Conservation (phyloP, 2,329 filamentous ascomycete species). For the Scedosporium minutisporum region DNA sequence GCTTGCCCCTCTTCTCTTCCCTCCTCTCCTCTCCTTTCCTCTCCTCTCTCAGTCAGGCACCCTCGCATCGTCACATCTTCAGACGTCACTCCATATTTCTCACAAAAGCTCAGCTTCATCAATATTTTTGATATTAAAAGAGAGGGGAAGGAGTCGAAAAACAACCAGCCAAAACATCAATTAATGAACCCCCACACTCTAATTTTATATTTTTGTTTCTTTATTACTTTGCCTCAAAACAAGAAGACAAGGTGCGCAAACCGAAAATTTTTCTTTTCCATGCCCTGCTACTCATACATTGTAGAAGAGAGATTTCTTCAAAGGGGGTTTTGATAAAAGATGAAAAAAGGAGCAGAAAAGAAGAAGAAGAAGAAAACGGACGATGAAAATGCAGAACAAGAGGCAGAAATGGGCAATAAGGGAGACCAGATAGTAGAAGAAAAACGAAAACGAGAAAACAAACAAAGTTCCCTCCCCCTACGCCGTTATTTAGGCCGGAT, state of each 20-base stretch:
- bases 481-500: background rate
- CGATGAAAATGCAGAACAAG: background rate
- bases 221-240: background rate
- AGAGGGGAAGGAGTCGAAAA: background rate
- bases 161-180: background rate
- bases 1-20: too few species aligned
- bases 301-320: slow-evolving; percentile 3
- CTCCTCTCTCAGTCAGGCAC: too few species aligned
- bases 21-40: too few species aligned
- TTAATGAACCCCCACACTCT: background rate
- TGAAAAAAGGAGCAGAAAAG: slow-evolving; percentile 1
- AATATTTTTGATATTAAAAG: too few species aligned
- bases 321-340: slow-evolving; percentile 3
- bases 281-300: slow-evolving; percentile 9
- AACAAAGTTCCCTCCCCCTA: background rate
- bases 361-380: background rate
- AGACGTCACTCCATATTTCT: too few species aligned
- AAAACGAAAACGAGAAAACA: background rate
- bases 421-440: background rate
- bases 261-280: slow-evolving; percentile 6
- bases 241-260: background rate
- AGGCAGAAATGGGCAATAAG: background rate
- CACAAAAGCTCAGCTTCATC: too few species aligned
- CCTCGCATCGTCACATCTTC: too few species aligned
- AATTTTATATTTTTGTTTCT: background rate